Evolutionary conservation across 768 basidiomycete genomes (phyloP).

Genomic region (Neoboletus subvelutipes): DNA sequence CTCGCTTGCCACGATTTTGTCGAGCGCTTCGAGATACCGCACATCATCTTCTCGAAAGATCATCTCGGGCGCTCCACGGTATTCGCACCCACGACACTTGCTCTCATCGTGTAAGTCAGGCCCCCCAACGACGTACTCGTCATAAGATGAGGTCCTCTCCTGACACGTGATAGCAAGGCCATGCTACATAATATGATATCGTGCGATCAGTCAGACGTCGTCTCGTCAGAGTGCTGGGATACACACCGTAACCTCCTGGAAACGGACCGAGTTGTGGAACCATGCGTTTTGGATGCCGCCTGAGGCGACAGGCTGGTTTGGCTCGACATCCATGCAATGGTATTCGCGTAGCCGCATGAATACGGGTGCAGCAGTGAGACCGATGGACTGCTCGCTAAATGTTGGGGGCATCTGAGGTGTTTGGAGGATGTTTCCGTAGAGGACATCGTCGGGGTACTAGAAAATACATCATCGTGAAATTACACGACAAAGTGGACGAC

Average conservation of each 20-base stretch:
- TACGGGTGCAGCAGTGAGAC: constrained; percentile 47
- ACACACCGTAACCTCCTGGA: constrained; percentile 28
- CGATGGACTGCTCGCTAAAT: constrained; percentile 37
- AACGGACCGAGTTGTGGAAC: constrained; percentile 28
- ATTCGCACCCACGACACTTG: constrained; percentile 35
- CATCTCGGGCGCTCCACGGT: constrained; percentile 30
- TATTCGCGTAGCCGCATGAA: constrained; percentile 62
- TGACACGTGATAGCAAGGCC: constrained; percentile 24
- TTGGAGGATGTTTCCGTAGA: constrained; percentile 22
- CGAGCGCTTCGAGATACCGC: constrained; percentile 19
- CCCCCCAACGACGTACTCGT: constrained; percentile 38
- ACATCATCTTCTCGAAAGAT: constrained; percentile 29
- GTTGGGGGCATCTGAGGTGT: constrained; percentile 22
- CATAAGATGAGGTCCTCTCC: constrained; percentile 36
- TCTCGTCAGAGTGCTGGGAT: not conserved
- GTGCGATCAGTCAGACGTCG: constrained; percentile 3
- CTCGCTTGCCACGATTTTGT: constrained; percentile 12
- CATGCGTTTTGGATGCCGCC: constrained; percentile 45
- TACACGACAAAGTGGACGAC: not conserved
- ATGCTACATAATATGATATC: constrained; percentile 13
- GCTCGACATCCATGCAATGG: constrained; percentile 40
- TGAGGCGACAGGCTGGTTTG: constrained; percentile 32
- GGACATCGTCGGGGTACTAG: constrained; percentile 23
- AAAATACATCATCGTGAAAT: not conserved
- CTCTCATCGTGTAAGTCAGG: constrained; percentile 44